Conservation (phyloP, 2,329 filamentous ascomycete genomes). For the Pseudocercospora macadamiae region DNA sequence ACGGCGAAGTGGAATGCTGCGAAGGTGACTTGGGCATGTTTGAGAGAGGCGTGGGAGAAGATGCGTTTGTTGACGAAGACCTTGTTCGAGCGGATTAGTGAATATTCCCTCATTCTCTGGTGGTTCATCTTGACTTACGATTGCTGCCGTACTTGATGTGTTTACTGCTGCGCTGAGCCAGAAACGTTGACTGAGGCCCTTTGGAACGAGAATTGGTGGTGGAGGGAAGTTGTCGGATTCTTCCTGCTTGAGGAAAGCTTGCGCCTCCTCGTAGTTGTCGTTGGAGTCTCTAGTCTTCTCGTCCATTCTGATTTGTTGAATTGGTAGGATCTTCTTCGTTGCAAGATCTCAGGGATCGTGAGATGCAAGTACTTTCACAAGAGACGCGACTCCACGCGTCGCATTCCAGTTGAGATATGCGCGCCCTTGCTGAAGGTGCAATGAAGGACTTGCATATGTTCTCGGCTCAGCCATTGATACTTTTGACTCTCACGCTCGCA, state of each 20-base stretch:
- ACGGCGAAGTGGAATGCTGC: slow-evolving; percentile 70
- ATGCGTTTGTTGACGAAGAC: slow-evolving; percentile 73
- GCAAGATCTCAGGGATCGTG: not conserved
- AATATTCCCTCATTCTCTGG: no score
- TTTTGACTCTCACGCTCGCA: not conserved
- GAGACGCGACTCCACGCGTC: slow-evolving; percentile 16
- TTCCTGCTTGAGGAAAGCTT: slow-evolving; percentile 25
- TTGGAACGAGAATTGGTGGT: not conserved
- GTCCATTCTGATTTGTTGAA: slow-evolving; percentile 4
- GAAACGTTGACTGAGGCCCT: slow-evolving; percentile 21
- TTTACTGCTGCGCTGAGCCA: slow-evolving; percentile 30
- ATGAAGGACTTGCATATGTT: no score
- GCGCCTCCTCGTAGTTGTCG: slow-evolving; percentile 21
- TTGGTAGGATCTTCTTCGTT: not conserved
- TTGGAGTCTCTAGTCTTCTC: slow-evolving; percentile 20
- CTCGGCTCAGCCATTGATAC: no score
- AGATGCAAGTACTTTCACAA: slow-evolving; percentile 4
- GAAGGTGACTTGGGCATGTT: slow-evolving; percentile 66
- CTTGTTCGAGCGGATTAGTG: no score
- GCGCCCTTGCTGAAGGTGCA: slow-evolving; percentile 16
- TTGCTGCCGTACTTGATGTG: slow-evolving; percentile 26
- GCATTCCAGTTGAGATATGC: slow-evolving; percentile 23
- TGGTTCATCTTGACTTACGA: slow-evolving; percentile 27
- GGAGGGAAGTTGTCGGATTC: slow-evolving; percentile 8
- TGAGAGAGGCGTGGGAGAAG: slow-evolving; percentile 65